Percentiles rank a stretch among this genome's conserved stretches.
phyloP scores from a whole-genome alignment of 768 basidiomycete species.

The Rhodocollybia butyracea region DNA sequence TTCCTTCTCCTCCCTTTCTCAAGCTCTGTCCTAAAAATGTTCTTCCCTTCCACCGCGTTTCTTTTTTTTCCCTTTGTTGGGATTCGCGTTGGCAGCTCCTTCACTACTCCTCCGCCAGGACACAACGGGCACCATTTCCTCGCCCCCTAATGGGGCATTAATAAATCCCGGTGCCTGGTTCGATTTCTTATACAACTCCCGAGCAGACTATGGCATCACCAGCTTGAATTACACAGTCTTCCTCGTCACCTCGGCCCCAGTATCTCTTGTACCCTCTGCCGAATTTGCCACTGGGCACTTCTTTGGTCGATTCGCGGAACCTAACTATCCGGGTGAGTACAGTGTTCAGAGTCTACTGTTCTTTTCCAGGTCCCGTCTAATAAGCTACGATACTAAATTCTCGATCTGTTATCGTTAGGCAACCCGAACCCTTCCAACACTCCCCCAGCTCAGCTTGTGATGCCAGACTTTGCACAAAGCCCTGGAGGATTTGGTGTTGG shows the following conservation, averaged over 20 bases:
- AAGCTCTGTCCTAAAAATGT: not conserved
- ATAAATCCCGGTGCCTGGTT: constrained; percentile 39
- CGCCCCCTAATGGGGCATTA: constrained; percentile 24
- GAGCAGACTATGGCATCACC: constrained; percentile 34
- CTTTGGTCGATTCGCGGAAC: constrained; percentile 40
- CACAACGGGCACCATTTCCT: constrained; percentile 14
- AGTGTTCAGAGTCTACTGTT: not conserved
- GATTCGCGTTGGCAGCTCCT: not conserved
- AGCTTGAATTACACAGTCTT: constrained; percentile 33
- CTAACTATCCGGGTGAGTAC: constrained; percentile 39
- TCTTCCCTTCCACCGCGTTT: not conserved
- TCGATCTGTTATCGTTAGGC: constrained; percentile 20
- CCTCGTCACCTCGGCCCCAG: constrained; percentile 30
- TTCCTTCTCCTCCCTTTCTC: not conserved
- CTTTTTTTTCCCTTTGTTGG: not conserved
- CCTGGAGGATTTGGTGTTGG: constrained; percentile 38
- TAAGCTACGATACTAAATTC: not conserved
- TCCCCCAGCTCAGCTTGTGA: constrained; percentile 33
- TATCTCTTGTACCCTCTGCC: constrained; percentile 19
- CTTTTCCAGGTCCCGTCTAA: not conserved
- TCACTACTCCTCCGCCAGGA: not conserved
- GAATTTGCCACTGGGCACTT: constrained; percentile 36
- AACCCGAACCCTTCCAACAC: constrained; percentile 38
- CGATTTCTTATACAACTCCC: constrained; percentile 34
- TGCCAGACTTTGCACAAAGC: constrained; percentile 43